Evolutionary conservation across 1,284 basidiomycete species (phyloP).

Genomic region (Rhodotorula sp.): DNA sequence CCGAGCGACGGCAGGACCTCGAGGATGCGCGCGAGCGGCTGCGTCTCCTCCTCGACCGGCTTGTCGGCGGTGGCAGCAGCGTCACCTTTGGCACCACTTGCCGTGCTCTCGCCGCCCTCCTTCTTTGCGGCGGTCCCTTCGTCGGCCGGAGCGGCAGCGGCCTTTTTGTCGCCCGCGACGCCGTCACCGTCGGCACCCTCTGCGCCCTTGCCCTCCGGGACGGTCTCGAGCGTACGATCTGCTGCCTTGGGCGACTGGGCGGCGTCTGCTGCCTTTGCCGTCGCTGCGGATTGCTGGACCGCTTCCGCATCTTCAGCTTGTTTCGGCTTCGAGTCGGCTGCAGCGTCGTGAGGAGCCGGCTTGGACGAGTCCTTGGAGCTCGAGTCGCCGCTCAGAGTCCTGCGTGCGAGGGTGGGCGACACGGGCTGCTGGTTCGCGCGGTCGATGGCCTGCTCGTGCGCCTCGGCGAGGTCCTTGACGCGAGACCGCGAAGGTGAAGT

Average conservation of each 20-base stretch:
- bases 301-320: background rate
- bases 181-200: background rate
- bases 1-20: constrained; percentile 14
- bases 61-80: background rate
- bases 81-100: background rate
- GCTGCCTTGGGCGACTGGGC: background rate
- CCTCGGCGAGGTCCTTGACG: background rate
- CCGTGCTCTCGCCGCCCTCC: background rate
- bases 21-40: constrained; percentile 23
- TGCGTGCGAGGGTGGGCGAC: constrained; percentile 4
- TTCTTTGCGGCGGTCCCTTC: background rate
- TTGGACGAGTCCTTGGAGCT: too few species aligned
- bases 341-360: too few species aligned
- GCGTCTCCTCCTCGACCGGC: constrained; percentile 4
- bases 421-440: background rate
- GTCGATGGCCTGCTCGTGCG: background rate
- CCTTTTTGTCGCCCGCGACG: constrained; percentile 7
- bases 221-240: background rate
- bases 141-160: background rate
- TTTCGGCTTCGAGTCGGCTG: background rate
- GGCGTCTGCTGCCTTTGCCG: background rate
- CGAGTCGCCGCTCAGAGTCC: background rate
- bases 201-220: background rate
- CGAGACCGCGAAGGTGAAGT: background rate
- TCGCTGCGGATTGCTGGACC: background rate